Conservation (phyloP, 163 green algal genomes). For the Scenedesmus sp. region DNA sequence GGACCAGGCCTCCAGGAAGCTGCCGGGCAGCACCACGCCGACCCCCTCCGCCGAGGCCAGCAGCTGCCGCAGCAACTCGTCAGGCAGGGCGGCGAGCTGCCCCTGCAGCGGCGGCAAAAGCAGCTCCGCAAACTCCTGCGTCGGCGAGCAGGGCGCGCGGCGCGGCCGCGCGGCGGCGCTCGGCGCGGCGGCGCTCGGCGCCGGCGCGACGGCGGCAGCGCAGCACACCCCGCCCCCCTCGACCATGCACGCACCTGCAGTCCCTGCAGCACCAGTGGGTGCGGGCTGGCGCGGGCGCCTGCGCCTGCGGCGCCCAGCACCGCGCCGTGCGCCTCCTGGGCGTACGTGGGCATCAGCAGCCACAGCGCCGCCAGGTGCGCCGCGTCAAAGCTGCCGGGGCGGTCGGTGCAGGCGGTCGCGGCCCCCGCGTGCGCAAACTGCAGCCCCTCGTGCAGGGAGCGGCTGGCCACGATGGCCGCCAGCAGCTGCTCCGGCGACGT, state of each 20-base stretch:
- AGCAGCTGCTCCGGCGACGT: background rate
- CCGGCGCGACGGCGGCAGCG: background rate
- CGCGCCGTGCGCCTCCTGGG: background rate
- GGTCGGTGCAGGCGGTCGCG: background rate
- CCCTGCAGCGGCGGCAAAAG: conserved; percentile 5
- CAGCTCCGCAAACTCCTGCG: conserved; percentile 12
- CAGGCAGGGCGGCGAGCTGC: background rate
- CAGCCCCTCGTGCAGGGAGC: conserved; percentile 4
- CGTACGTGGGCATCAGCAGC: conserved; percentile 17
- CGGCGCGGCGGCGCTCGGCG: background rate
- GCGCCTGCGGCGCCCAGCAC: background rate
- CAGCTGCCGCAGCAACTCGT: background rate
- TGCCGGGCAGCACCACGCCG: background rate
- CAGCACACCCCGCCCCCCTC: background rate
- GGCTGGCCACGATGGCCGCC: background rate
- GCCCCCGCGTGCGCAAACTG: conserved; percentile 12
- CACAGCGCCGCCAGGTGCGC: conserved; percentile 18
- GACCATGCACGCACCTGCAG: background rate
- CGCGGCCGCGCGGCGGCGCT: no score
- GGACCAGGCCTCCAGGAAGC: background rate
- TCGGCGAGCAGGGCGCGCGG: background rate
- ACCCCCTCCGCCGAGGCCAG: conserved; percentile 3
- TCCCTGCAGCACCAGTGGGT: background rate
- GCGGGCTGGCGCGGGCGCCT: no score
- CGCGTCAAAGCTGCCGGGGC: background rate